These are phyloP conservation scores for Nymphaea colorata DNA, from an alignment of 164 flowering plant species.

Conservation along the genomic window DNA sequence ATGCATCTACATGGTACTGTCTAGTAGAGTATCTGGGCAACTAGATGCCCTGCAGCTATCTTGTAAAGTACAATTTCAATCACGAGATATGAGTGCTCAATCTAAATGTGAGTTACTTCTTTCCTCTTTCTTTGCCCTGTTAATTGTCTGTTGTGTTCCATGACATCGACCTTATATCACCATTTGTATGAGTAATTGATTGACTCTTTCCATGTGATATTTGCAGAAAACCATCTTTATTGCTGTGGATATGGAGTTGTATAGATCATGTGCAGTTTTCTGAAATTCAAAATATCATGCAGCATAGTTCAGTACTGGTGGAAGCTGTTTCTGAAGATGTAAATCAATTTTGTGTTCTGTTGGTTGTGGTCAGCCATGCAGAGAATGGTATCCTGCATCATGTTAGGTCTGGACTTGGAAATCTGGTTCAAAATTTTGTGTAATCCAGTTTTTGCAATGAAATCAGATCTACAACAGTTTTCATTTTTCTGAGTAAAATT, in stretches of 20 bases:
- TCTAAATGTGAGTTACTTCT: constrained; percentile 25
- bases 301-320: constrained; percentile 9
- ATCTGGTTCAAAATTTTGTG: neutral
- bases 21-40: constrained; percentile 3
- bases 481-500: no score
- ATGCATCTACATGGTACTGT: constrained; percentile 12
- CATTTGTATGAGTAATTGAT: neutral
- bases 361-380: neutral
- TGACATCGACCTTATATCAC: no score
- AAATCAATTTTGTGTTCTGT: constrained; percentile 18
- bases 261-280: constrained; percentile 9
- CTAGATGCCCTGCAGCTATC: neutral
- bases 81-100: constrained; percentile 15
- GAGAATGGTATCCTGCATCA: neutral
- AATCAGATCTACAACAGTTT: neutral
- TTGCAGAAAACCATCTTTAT: constrained; percentile 19
- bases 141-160: neutral
- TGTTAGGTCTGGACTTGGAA: constrained; percentile 1
- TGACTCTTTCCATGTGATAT: neutral
- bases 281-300: constrained; percentile 9
- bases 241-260: constrained; percentile 13
- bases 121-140: neutral
- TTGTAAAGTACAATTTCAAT: constrained; percentile 1
- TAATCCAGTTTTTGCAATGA: neutral
- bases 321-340: constrained; percentile 21